phyloP scores from a whole-genome alignment of 352 stramenopile species.

The Pythium biforme region DNA sequence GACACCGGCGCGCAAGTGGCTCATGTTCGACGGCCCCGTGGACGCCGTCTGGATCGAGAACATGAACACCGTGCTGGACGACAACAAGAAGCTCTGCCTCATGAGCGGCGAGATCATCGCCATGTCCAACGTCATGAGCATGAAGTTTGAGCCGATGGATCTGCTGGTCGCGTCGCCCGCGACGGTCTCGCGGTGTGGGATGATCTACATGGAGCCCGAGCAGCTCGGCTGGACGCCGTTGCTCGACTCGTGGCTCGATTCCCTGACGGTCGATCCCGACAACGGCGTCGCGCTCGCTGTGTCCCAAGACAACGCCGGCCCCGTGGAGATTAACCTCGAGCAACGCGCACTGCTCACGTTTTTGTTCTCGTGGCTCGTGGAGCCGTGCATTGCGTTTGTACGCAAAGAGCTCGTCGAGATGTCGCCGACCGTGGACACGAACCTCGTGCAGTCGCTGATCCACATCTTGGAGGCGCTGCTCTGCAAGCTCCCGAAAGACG shows the following conservation, averaged over 20 bases:
- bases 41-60: slow-evolving; percentile 97
- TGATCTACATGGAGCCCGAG: slow-evolving; percentile 96
- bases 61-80: slow-evolving; percentile 96
- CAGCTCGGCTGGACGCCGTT: slow-evolving; percentile 87
- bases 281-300: slow-evolving; percentile 2
- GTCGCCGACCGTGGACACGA: slow-evolving; percentile 88
- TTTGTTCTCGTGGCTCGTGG: slow-evolving; percentile 87
- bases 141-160: slow-evolving; percentile 97
- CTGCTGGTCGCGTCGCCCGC: slow-evolving; percentile 92
- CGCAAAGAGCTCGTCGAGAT: slow-evolving; percentile 86
- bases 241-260: slow-evolving; percentile 90
- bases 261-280: slow-evolving; percentile 34
- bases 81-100: slow-evolving; percentile 95
- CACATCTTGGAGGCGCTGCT: slow-evolving; percentile 83
- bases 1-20: slow-evolving; percentile 92
- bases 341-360: slow-evolving; percentile 72
- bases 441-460: slow-evolving; percentile 87
- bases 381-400: slow-evolving; percentile 88
- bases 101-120: slow-evolving; percentile 94
- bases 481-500: slow-evolving; percentile 64
- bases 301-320: slow-evolving; percentile 27
- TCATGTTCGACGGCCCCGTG: slow-evolving; percentile 94
- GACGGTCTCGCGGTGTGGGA: slow-evolving; percentile 93
- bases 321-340: slow-evolving; percentile 73
- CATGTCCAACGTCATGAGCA: slow-evolving; percentile 95